Evolutionary conservation across 139 green algal genomes (phyloP), one percentile per base, ranked within the genome.

Genomic region (Nannochloris sp.): DNA sequence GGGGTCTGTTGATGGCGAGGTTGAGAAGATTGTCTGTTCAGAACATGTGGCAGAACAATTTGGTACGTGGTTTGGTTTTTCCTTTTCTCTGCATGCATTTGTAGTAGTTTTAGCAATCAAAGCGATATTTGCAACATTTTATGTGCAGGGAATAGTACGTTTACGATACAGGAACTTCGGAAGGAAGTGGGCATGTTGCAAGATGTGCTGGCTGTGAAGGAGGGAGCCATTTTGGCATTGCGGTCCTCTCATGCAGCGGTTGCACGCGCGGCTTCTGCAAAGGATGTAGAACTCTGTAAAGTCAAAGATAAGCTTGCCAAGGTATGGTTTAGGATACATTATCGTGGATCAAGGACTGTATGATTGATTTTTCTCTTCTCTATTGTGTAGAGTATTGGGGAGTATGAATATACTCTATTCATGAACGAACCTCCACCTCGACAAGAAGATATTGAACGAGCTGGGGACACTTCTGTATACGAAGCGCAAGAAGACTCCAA

Each of bases 21-120:
- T 76, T 15, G 62, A 67, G 21, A 62, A 68, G 14, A 25, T 55
- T 48, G 53, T 75, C 25, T 48, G 67, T 19, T 24, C 64, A 44
- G 61, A 76, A 16, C 62, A 76, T 54, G 69, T 74, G n/a, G 18
- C 29, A 34, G 31, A 61, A 44, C 18, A 61, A 21, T 23, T 61
- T 48, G n/a, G n/a, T 34, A 54, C 0, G 34, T 40, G 5, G 2
- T 27, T 27, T 27, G 24, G 0, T 40, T 11, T 11, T 11, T 40
- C 8, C 9, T 40, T 5, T 29, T 29, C 27, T 5, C 27, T 5
- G 27, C 27, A 29, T 29, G 27, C 1, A 0, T 29, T 5, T 29
- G 27, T 5, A 1, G 27, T 29, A 0, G 0, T 29, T 29, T 29
- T 29, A 29, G 0, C 4, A 7, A 5, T 29, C 0, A 0, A 4